Base-by-base conservation (phyloP, 257 asterid genomes). In the Nicotiana benthamiana region DNA sequence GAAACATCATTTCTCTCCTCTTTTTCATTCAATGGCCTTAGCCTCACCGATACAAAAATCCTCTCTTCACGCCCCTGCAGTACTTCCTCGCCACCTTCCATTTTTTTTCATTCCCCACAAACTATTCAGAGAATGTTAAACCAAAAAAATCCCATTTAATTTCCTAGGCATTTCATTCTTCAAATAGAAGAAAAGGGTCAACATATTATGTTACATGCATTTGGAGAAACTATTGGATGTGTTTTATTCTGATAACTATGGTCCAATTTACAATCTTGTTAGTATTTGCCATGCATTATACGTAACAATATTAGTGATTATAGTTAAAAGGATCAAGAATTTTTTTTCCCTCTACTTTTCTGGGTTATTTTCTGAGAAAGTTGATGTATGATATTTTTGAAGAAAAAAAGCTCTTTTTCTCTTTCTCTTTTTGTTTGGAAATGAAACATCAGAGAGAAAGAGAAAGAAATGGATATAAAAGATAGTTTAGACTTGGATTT, bases 1-100 rank as follows among this genome's bases (percentile, higher is more conserved):
- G 91, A 81, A 11, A 80, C 82, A 75, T 91, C 85, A 36, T 43
- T 86, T 1, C 79, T 17, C 15, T 87, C 61, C 80, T 94, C 99
- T 83, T 74, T 89, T 13, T 93, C 97, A 34, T 87, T 95, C 77
- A 95, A 77, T 79, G 98, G 97, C 89, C 99, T 89, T 81, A 92
- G 62, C 83, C 99, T 89, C 3, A 91, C 88, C 0, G 99, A 93
- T 26, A 93, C 98, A 20, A 84, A 88, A n/a, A 95, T 95, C 83
- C 88, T 95, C 94, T 93, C 99, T 86, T 87, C 97, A n/a, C 83
- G 87, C 65, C 91, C 90, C 79, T 40, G 48, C 48, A 40, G 9
- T 10, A 9, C 48, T 10, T 40, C 12, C 48, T 8, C 12, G 12
- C 48, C 48, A 2, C 48, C 48, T 8, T 85, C 54, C 83, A 87